Evolutionary conservation across 202 grass and related monocot species (phyloP).

Genomic region (Musa balbisiana): DNA sequence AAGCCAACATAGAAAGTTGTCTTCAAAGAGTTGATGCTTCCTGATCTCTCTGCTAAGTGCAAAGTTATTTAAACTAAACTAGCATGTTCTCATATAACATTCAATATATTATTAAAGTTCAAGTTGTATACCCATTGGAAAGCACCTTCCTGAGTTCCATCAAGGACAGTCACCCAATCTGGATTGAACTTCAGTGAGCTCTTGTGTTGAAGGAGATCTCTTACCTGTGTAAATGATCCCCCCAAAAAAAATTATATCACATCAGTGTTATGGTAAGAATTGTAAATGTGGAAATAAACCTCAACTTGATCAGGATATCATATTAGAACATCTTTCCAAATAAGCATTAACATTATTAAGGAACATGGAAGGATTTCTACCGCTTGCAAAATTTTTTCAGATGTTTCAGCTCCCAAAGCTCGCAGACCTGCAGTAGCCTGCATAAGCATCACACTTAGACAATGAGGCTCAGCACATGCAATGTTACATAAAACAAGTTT

Average conservation of each 20-base stretch:
- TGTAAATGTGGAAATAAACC: background rate
- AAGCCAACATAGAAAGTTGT: no score
- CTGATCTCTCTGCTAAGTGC: no score
- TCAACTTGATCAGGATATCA: background rate
- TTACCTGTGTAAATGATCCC: slow-evolving; percentile 49
- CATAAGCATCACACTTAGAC: slow-evolving; percentile 23
- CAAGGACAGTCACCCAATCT: slow-evolving; percentile 80
- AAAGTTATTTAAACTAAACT: no score
- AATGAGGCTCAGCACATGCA: background rate
- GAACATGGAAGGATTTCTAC: slow-evolving; percentile 39
- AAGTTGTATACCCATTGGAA: slow-evolving; percentile 73
- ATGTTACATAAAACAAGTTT: slow-evolving; percentile 13
- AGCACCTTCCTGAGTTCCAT: slow-evolving; percentile 93
- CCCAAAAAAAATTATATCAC: background rate
- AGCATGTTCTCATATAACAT: background rate
- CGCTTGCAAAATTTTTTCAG: slow-evolving; percentile 90
- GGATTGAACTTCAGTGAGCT: slow-evolving; percentile 78
- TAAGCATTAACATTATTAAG: slow-evolving; percentile 9
- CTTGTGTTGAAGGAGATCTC: slow-evolving; percentile 67
- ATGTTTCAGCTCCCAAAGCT: slow-evolving; percentile 66
- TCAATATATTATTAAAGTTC: background rate
- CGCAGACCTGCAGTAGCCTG: slow-evolving; percentile 95
- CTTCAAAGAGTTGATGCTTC: no score
- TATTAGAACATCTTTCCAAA: slow-evolving; percentile 5
- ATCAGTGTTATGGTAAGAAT: background rate